Percentiles rank a stretch among this genome's conserved stretches.
phyloP scores from a whole-genome alignment of 805 yeast species.

The Ogataea populi-albae region DNA sequence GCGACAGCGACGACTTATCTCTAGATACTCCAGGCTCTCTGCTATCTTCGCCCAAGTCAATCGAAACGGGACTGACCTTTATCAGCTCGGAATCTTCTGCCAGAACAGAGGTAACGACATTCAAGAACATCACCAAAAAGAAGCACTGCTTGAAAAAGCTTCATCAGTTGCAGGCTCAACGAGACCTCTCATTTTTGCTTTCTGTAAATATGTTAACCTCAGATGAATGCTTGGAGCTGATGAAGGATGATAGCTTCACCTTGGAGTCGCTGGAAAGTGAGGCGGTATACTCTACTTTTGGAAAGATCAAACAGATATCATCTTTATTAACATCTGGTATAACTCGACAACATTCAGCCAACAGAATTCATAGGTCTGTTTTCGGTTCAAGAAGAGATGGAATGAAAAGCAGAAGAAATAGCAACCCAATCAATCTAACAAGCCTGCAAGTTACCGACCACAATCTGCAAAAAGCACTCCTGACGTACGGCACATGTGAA shows the following conservation, averaged over 20 bases:
- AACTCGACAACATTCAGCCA: neutral
- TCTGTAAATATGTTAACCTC: neutral
- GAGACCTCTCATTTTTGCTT: neutral
- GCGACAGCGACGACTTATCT: too few species aligned
- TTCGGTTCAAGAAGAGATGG: slow-evolving; percentile 1
- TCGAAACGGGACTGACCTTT: neutral
- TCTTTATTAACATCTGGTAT: neutral
- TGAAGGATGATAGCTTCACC: slow-evolving; percentile 1
- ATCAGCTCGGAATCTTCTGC: neutral
- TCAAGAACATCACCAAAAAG: neutral
- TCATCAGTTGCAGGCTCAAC: neutral
- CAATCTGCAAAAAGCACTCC: neutral
- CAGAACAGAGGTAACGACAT: neutral
- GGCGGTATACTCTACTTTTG: neutral
- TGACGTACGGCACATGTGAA: slow-evolving; percentile 1
- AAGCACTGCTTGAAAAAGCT: neutral
- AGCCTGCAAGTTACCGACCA: too few species aligned
- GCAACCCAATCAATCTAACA: too few species aligned
- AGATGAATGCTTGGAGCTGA: neutral
- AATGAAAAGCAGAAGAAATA: too few species aligned
- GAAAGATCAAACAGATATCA: neutral
- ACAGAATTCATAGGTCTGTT: neutral
- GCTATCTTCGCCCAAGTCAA: neutral
- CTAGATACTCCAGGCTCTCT: too few species aligned
- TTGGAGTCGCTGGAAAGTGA: slow-evolving; percentile 1